phyloP scores from a whole-genome alignment of 371 early-diverging fungal genomes.

The Mortierella sp. region DNA sequence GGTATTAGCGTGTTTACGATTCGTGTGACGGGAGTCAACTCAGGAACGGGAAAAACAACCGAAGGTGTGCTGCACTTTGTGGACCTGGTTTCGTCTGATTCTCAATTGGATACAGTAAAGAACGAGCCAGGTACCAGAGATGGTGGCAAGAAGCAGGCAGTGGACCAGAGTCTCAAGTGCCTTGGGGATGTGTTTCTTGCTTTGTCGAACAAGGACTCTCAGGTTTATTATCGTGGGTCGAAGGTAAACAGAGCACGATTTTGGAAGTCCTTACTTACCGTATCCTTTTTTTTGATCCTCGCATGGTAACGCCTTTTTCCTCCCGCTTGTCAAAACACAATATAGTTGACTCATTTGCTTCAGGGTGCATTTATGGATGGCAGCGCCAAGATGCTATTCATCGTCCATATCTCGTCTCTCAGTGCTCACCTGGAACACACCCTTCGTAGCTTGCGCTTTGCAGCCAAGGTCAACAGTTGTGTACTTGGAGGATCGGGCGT shows the following conservation, averaged over 20 bases:
- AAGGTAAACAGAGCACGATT: constrained; percentile 61
- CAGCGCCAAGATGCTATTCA: constrained; percentile 97
- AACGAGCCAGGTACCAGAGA: constrained; percentile 90
- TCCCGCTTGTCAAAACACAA: background rate
- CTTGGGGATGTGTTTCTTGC: constrained; percentile 95
- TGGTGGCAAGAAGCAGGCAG: constrained; percentile 77
- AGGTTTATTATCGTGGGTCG: constrained; percentile 97
- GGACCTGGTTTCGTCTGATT: constrained; percentile 91
- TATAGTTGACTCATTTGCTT: constrained; percentile 86
- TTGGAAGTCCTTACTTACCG: background rate
- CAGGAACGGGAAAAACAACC: constrained; percentile 72
- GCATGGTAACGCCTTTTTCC: background rate
- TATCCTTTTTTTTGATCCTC: background rate
- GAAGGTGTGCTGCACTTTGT: constrained; percentile 89
- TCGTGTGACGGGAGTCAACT: constrained; percentile 78
- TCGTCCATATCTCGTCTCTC: constrained; percentile 94
- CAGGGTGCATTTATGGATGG: constrained; percentile 87
- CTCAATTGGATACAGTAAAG: background rate
- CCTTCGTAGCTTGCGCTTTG: constrained; percentile 94
- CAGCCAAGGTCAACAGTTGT: constrained; percentile 83
- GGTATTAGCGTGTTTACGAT: constrained; percentile 84
- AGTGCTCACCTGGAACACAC: constrained; percentile 82
- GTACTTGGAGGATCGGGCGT: background rate
- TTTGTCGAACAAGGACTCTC: constrained; percentile 80
- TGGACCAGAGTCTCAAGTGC: constrained; percentile 93